Base-by-base conservation (phyloP, 2,329 filamentous ascomycete species). In the Phyllosticta citribraziliensis region DNA sequence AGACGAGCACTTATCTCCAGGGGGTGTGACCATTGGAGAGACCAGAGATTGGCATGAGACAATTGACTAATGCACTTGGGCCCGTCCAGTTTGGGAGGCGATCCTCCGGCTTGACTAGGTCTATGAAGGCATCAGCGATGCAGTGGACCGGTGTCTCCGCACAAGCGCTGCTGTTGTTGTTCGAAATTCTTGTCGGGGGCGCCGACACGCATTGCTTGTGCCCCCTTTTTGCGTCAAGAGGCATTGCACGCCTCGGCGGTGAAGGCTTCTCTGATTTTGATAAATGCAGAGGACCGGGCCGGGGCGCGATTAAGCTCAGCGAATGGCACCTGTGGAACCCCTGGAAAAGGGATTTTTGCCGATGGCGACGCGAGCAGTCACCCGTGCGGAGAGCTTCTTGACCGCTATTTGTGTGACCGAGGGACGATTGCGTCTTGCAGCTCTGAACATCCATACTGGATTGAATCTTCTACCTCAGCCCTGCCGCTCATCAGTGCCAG, bases 41-140 rank as follows among this genome's bases (percentile, higher is more conserved):
- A 50, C 54, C 55, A 61, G 55, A 57, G 52, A 61, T 61, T 61
- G 60, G 60, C 52, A 55, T 61, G 60, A 61, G 60, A 53, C 52
- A 57, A 33, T 57, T 56, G 60, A 57, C 59, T 55, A 61, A 61
- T 27, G 19, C 17, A 47, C 40, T n/a, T 47, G 40, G 40, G 40
- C 40, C 40, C 40, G n/a, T 47, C 40, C 40, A 8, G 4, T 47
- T 47, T 47, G n/a, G 40, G 40, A 47, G 14, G 40, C 40, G 40
- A 47, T 47, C 40, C 40, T 47, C 40, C 40, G n/a, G 14, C 40
- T 47, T 14, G 40, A n/a, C 14, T n/a, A 47, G 40, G 40, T 47
- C 40, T 47, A 5, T 14, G 40, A 47, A 47, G 17, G 40, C 17
- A 47, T 47, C 40, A 47, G 40, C 17, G 40, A 47, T 47, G 40